These are phyloP conservation scores for Chamaecrista fasciculata DNA, from an alignment of 306 rosid genomes.

Conservation along the genomic window DNA sequence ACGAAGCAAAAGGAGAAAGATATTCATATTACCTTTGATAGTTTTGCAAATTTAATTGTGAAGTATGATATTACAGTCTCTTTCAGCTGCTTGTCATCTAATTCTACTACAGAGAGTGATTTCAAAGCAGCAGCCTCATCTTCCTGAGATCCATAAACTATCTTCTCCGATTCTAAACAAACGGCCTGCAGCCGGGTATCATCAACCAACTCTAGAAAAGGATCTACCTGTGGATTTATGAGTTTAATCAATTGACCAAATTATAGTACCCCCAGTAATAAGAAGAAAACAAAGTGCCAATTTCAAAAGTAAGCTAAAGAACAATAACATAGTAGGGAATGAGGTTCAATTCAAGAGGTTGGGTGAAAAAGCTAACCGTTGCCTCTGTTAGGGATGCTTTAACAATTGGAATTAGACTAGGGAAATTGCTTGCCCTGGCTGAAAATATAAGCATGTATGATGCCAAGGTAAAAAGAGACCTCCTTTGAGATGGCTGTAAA, in stretches of 20 bases:
- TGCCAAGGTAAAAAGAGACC: conserved; percentile 85
- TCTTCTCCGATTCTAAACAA: conserved; percentile 43
- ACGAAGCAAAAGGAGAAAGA: conserved; percentile 18
- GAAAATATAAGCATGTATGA: conserved; percentile 79
- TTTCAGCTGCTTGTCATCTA: conserved; percentile 64
- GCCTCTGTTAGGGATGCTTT: conserved; percentile 52
- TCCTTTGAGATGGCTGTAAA: conserved; percentile 75
- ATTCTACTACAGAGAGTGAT: conserved; percentile 49
- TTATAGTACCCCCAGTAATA: neutral
- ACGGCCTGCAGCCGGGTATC: conserved; percentile 69
- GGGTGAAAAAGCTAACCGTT: conserved; percentile 45
- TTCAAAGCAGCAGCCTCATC: conserved; percentile 63
- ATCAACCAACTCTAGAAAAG: conserved; percentile 70
- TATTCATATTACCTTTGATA: conserved; percentile 65
- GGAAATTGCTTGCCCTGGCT: conserved; percentile 66
- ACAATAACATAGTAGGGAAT: conserved; percentile 1
- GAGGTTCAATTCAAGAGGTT: conserved; percentile 18
- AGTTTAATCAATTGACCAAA: conserved; percentile 24
- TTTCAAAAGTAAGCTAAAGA: conserved; percentile 23
- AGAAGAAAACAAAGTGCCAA: neutral
- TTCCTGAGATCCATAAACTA: conserved; percentile 56
- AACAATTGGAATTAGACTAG: conserved; percentile 62
- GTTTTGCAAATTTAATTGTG: conserved; percentile 56
- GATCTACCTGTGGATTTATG: conserved; percentile 68
- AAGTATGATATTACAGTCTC: conserved; percentile 66